Evolutionary conservation across 257 asterid species (phyloP).

Genomic region (Jacaranda copaia): DNA sequence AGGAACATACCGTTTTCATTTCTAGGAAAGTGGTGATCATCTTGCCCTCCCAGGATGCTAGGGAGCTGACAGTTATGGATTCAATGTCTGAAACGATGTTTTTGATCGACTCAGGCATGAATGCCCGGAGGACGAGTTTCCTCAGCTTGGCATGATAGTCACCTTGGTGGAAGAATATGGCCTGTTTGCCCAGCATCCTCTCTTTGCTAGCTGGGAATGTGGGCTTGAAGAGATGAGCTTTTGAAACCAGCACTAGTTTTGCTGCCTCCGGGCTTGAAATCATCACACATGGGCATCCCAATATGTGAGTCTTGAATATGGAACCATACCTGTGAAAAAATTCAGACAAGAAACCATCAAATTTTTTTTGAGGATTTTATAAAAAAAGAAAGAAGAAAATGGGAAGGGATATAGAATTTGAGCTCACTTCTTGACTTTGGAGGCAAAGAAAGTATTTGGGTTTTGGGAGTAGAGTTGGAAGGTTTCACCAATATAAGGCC

Average conservation of each 20-base stretch:
- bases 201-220: slow-evolving; percentile 87
- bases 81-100: slow-evolving; percentile 60
- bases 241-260: slow-evolving; percentile 62
- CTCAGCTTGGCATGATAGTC: slow-evolving; percentile 73
- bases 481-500: slow-evolving; percentile 88
- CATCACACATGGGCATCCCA: slow-evolving; percentile 85
- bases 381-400: not conserved
- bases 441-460: slow-evolving; percentile 76
- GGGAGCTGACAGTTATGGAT: slow-evolving; percentile 46
- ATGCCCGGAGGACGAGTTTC: slow-evolving; percentile 73
- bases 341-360: not conserved
- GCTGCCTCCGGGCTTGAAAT: slow-evolving; percentile 82
- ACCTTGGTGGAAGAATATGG: slow-evolving; percentile 79
- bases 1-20: slow-evolving; percentile 73
- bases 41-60: slow-evolving; percentile 62
- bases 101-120: slow-evolving; percentile 72
- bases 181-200: slow-evolving; percentile 81
- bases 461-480: slow-evolving; percentile 79
- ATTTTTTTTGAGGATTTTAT: not conserved
- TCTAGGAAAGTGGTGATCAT: slow-evolving; percentile 75
- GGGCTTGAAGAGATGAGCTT: slow-evolving; percentile 79
- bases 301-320: slow-evolving; percentile 74
- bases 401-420: not conserved
- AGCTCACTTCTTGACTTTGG: slow-evolving; percentile 75
- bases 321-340: slow-evolving; percentile 66